Conservation (phyloP, 2,329 filamentous ascomycete genomes). For the Camillea tinctor region DNA sequence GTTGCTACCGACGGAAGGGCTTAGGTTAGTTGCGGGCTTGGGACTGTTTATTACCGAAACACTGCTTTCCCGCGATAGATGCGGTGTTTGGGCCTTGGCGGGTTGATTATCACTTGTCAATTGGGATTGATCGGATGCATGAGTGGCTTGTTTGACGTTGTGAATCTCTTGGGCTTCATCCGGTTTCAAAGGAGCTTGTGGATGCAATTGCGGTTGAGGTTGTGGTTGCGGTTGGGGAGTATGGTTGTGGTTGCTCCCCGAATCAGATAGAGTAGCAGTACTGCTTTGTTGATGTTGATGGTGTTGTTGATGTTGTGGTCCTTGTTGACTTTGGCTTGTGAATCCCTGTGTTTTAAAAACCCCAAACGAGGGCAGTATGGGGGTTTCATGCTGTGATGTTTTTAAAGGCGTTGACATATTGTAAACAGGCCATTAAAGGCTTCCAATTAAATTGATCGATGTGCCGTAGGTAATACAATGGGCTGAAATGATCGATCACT, state of each 20-base stretch:
- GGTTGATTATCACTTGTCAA: not conserved
- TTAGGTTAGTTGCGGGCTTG: too few relatives aligned
- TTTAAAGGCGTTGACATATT: not conserved
- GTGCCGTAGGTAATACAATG: not conserved
- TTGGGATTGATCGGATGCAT: not conserved
- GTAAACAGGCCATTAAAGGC: not conserved
- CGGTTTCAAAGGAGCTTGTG: not conserved
- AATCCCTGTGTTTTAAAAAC: not conserved
- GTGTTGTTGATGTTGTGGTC: too few relatives aligned
- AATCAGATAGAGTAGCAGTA: not conserved
- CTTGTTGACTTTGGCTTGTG: not conserved
- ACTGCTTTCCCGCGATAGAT: too few relatives aligned
- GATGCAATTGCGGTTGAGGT: too few relatives aligned
- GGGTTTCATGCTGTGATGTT: not conserved
- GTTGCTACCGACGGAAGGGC: too few relatives aligned
- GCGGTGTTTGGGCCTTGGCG: not conserved
- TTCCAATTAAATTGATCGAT: not conserved
- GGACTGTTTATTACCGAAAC: too few relatives aligned
- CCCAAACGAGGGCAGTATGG: not conserved
- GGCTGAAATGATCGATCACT: not conserved
- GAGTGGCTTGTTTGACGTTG: too few relatives aligned
- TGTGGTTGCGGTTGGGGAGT: not conserved
- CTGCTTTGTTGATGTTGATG: not conserved
- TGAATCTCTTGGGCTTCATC: not conserved
- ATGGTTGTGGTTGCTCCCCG: not conserved